Evolutionary conservation across 2,329 filamentous ascomycete genomes (phyloP).

Genomic region (Curvularia spicifera): DNA sequence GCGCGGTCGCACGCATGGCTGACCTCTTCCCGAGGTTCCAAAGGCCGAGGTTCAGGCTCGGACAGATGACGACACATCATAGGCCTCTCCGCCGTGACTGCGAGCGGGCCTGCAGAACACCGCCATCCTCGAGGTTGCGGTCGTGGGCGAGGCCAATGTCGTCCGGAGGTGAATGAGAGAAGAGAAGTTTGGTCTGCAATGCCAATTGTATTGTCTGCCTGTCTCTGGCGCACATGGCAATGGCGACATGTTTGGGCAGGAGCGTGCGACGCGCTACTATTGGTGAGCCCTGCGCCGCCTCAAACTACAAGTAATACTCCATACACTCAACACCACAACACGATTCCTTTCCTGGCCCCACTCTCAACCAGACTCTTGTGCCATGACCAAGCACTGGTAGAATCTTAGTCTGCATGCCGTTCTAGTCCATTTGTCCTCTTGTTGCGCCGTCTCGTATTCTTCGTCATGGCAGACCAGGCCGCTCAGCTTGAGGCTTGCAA

Average conservation of each 20-base stretch:
- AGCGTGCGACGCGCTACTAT: conserved; percentile 32
- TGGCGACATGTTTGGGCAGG: conserved; percentile 14
- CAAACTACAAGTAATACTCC: conserved; percentile 8
- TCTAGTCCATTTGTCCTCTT: background rate
- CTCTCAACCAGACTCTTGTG: conserved; percentile 2
- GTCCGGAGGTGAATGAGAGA: background rate
- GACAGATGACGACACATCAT: conserved; percentile 18
- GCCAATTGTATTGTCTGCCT: background rate
- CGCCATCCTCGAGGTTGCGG: background rate
- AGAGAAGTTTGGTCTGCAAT: background rate
- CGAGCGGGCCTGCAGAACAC: background rate
- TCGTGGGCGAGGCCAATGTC: background rate
- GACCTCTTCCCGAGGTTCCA: conserved; percentile 47
- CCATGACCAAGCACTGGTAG: conserved; percentile 14
- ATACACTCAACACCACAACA: conserved; percentile 22
- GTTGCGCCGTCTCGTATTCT: conserved; percentile 3
- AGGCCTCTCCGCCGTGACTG: conserved; percentile 4
- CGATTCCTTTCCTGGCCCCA: conserved; percentile 1
- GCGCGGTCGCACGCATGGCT: conserved; percentile 38
- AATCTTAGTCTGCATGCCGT: background rate
- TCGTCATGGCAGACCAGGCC: conserved; percentile 38
- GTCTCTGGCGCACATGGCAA: conserved; percentile 3
- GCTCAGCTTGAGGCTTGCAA: conserved; percentile 38
- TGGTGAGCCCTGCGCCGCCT: background rate
- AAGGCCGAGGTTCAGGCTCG: conserved; percentile 39